These are phyloP conservation scores for Anacardium occidentale DNA, from an alignment of 345 rosid species.

Conservation along the genomic window DNA sequence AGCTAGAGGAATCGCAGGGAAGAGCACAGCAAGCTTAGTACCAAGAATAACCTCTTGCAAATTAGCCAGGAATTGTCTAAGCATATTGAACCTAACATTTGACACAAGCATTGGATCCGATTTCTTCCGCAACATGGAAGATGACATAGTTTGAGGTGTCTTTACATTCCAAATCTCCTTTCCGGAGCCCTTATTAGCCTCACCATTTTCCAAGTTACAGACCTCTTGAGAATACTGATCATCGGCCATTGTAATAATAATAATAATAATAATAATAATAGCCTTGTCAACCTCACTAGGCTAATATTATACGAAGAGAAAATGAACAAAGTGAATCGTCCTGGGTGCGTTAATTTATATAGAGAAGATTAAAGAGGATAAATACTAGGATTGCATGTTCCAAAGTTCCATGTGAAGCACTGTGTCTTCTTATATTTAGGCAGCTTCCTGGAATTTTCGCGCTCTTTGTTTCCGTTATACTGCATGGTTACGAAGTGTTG, in stretches of 20 bases:
- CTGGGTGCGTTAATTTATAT: neutral
- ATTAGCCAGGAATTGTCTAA: constrained; percentile 34
- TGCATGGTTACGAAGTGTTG: constrained; percentile 25
- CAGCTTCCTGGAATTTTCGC: constrained; percentile 60
- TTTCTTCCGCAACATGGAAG: constrained; percentile 36
- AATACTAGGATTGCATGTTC: neutral
- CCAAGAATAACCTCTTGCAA: constrained; percentile 46
- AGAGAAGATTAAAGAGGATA: neutral
- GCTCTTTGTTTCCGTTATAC: constrained; percentile 27
- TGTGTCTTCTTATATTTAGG: neutral
- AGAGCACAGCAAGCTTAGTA: constrained; percentile 51
- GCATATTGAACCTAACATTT: constrained; percentile 29
- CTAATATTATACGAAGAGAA: neutral
- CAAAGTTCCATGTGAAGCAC: too few species aligned
- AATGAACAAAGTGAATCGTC: neutral
- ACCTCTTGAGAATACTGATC: constrained; percentile 29
- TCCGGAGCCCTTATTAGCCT: neutral
- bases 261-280: too few species aligned
- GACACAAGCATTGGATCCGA: constrained; percentile 39
- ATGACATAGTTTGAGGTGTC: constrained; percentile 31
- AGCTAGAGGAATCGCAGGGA: constrained; percentile 55
- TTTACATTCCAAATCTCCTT: constrained; percentile 21
- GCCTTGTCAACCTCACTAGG: too few species aligned
- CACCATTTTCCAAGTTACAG: constrained; percentile 35
- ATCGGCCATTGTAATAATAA: neutral